These are phyloP conservation scores for Ogataea nitratoaversa DNA, from an alignment of 805 yeast genomes.

Conservation along the genomic window DNA sequence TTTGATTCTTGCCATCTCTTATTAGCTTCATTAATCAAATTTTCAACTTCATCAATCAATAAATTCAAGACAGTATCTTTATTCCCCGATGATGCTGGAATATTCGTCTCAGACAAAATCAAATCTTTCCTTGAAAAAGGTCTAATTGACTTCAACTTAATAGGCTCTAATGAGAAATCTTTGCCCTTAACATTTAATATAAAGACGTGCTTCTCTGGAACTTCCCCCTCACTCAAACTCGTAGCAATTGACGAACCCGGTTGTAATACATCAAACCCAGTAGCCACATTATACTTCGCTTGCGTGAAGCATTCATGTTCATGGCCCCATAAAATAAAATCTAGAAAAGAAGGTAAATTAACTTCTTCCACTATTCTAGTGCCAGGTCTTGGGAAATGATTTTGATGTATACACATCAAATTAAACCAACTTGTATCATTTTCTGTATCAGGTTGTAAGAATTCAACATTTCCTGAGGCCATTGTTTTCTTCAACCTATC, in stretches of 20 bases:
- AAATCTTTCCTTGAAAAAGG: constrained; percentile 78
- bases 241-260: constrained; percentile 96
- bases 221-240: constrained; percentile 80
- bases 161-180: constrained; percentile 52
- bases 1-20: constrained; percentile 40
- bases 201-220: constrained; percentile 68
- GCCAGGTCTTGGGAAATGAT: constrained; percentile 75
- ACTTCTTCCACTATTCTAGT: constrained; percentile 83
- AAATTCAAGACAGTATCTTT: constrained; percentile 57
- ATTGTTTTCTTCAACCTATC: constrained; percentile 82
- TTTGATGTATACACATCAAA: constrained; percentile 85
- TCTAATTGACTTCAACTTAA: constrained; percentile 66
- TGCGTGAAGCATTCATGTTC: constrained; percentile 90
- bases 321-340: constrained; percentile 93
- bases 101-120: constrained; percentile 46
- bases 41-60: constrained; percentile 61
- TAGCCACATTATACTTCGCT: constrained; percentile 53
- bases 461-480: constrained; percentile 73
- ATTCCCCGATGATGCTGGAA: constrained; percentile 58
- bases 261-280: constrained; percentile 75
- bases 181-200: constrained; percentile 60
- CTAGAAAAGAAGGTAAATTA: constrained; percentile 75
- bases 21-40: constrained; percentile 57
- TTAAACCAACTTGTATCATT: constrained; percentile 72
- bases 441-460: constrained; percentile 58